A percentile compares a stretch with the other conserved stretches of the same genome.
Evolutionary conservation across 768 basidiomycete genomes (phyloP).

Genomic region (Chiua virens): DNA sequence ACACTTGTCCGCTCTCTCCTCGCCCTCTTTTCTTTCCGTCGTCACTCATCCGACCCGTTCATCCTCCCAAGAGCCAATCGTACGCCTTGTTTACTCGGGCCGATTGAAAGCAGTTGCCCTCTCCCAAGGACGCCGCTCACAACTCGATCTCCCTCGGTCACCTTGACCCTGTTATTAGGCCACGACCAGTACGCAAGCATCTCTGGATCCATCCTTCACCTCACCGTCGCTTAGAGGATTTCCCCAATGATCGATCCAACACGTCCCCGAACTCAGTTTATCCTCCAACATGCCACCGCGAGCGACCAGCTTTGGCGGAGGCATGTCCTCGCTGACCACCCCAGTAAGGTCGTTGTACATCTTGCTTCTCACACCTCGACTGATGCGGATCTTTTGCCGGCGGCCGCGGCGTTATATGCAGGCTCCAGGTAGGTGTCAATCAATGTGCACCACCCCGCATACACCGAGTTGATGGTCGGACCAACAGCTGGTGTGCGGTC

Average conservation of each 20-base stretch:
- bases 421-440: no score
- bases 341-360: constrained; percentile 4
- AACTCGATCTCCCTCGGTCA: constrained; percentile 6
- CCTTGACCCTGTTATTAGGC: constrained; percentile 10
- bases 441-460: no score
- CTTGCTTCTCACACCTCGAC: constrained; percentile 25
- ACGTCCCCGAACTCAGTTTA: constrained; percentile 18
- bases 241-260: constrained; percentile 17
- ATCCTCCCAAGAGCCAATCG: constrained; percentile 4
- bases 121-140: neutral
- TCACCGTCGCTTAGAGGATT: constrained; percentile 8
- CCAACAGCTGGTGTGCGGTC: no score
- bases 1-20: constrained; percentile 29
- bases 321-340: constrained; percentile 12
- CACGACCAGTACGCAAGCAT: neutral
- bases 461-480: no score
- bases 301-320: neutral
- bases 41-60: constrained; percentile 11
- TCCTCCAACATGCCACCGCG: neutral
- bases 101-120: constrained; percentile 14
- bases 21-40: constrained; percentile 18
- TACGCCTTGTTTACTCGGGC: constrained; percentile 17
- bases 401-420: no score
- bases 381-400: no score
- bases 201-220: neutral